Conservation (phyloP, 2,329 filamentous ascomycete genomes). For the Hymenoscyphus infarciens region DNA sequence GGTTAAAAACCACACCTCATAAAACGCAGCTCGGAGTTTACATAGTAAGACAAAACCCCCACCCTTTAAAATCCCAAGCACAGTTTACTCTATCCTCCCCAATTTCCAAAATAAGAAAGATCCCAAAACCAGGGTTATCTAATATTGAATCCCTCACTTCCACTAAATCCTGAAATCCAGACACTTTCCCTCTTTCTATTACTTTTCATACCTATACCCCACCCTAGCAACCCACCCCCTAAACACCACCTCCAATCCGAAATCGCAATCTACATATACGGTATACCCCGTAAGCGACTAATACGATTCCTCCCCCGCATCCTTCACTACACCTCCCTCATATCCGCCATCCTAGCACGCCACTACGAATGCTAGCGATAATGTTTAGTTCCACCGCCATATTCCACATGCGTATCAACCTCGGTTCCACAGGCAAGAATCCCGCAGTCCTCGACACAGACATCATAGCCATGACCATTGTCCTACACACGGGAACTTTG, state of each 20-base stretch:
- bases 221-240: not conserved
- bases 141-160: too few relatives aligned
- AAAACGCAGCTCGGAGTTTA: too few relatives aligned
- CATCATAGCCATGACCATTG: not conserved
- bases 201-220: too few relatives aligned
- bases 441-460: not conserved
- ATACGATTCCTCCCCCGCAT: not conserved
- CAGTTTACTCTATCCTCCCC: too few relatives aligned
- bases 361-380: not conserved
- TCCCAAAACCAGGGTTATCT: too few relatives aligned
- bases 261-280: not conserved
- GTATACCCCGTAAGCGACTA: not conserved
- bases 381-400: not conserved
- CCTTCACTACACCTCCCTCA: not conserved
- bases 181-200: too few relatives aligned
- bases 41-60: too few relatives aligned
- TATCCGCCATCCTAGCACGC: not conserved
- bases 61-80: too few relatives aligned
- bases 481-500: not conserved
- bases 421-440: not conserved
- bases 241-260: not conserved
- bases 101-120: too few relatives aligned
- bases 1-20: too few relatives aligned
- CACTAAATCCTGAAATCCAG: too few relatives aligned
- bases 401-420: not conserved